Base-by-base conservation (phyloP, 2,329 filamentous ascomycete species). In the Didymella segeticola region DNA sequence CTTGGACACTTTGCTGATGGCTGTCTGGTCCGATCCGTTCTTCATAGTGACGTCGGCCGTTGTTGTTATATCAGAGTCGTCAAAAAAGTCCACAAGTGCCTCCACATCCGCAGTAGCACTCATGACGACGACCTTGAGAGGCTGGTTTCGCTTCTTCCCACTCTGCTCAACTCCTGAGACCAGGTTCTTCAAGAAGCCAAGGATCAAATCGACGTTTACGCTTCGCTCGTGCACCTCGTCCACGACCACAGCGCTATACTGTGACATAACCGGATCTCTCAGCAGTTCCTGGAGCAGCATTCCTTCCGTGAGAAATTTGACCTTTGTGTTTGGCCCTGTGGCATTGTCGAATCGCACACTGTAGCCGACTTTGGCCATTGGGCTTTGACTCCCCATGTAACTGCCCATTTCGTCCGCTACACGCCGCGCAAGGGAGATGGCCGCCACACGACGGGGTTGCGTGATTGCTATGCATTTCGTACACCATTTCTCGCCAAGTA, bases 151-250 rank as follows among this genome's bases (percentile, higher is more conserved):
- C 25, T 89, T 78, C 5, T 89, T 89, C 4, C 89, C 85, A 6
- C 89, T 86, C 37, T 83, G 80, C 30, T 84, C 83, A 49, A 86
- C 80, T 2, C 83, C 80, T 1, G 81, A 79, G 1, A 95, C 78
- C 39, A 98, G 84, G 56, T 89, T 88, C 69, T 90, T 90, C 57
- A 99, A 72, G 61, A 99, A 98, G 0, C 95, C 95, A 22, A 96
- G 81, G 9, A 97, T 82, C 22, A 99, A 77, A 77, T 99, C 95
- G 7, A 97, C 93, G 71, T 98, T 96, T 19, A 98, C 85, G 62
- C 93, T 96, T 64, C 95, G 83, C 78, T 99, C 95, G 78, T 99
- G 95, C 11, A 99, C 95, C 74, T 99, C 95, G 75, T 99, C 95
- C 7, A 99, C 91, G 15, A 99, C 83, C 0, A 99, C 83, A 3